Base-by-base conservation (phyloP, 139 green algal genomes). In the Coelastrella sp. region DNA sequence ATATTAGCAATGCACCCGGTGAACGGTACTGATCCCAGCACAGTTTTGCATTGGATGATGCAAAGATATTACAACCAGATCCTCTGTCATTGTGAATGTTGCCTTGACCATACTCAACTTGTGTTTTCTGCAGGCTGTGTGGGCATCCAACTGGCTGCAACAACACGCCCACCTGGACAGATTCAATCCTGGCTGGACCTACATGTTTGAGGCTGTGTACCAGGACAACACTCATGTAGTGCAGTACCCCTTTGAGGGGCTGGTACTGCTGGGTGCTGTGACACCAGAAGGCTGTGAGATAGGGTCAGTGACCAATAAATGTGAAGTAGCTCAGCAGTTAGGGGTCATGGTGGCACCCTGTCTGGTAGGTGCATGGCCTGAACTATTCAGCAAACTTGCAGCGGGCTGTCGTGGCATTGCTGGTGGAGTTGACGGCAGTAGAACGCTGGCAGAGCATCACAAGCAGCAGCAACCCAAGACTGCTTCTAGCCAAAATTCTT, bases 201-300 rank as follows among this genome's bases (percentile, higher is more conserved):
- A 89, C 78, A 53, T 86, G 32, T 53, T 89, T 79, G 59, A 89
- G 38, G 85, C 79, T 5, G 48, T 89, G 30, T 86, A 86, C 85
- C 32, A 21, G 19, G 32, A 41, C 41, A 83, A 89, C 85, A 78
- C 43, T 1, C 66, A 78, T 15, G 69, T 85, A 21, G 78, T 89
- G 32, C 57, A 34, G 38, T 75, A 86, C 77, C 40, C 8, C 13
- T 89, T 86, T 77, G 86, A 89, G 37, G 86, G 71, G 2, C 73
- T 87, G 4, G 86, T 89, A 2, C 79, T 89, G 62, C 79, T 87
- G 35, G 80, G 15, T 6, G 86, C 80, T 30, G 63, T 81, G 4
- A 27, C 37, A 17, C 78, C 85, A 11, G 5, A 53, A 19, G 85
- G 85, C 35, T 19, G 0, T 4, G 79, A 84, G 69, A 48, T 89